Evolutionary conservation across 2,329 filamentous ascomycete genomes (phyloP), one percentile per base, ranked within the genome.

Genomic region (Microsporum audouinii): DNA sequence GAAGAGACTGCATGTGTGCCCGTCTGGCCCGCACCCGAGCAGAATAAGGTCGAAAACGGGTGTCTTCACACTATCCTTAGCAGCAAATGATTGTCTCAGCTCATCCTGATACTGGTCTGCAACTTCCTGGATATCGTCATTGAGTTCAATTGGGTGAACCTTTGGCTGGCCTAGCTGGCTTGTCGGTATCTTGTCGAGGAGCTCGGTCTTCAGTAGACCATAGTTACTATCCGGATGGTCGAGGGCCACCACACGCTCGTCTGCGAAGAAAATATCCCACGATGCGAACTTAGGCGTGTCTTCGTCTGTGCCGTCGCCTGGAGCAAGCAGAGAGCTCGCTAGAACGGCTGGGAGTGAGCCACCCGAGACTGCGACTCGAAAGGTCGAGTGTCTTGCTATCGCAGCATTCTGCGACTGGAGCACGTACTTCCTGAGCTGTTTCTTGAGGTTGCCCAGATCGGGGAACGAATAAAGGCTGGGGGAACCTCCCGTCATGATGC

Each of bases 231-330:
- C 92, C 66, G 84, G 82, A 77, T 97, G 88, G 74, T 94, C 86
- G 67, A 96, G 86, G 27, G 94, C 88, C 59, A 97, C 94, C 68
- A 89, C 89, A 71, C 94, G 89, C 81, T 99, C 94, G 73, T 99
- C 94, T 71, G 92, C 92, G 76, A 96, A 97, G 82, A 97, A 99
- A 71, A 99, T 89, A 71, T 97, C 89, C 94, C 94, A 99, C 75
- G 89, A 90, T 72, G 82, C 79, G 76, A 95, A 96, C 69, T 88
- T 80, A 67, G 91, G 76, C 2, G 78, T 81, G 71, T 91, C 88
- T 61, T 86, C 77, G 8, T 68, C 65, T 41, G 72, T 74, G 57
- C 76, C 79, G 63, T 78, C 74, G 76, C 76, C 66, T 70, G 77
- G 68, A 23, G 83, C 71, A 31, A 97, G 84, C 8, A 97, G 84